These are phyloP conservation scores for Calophaca sinica DNA, from an alignment of 306 rosid genomes.

Conservation along the genomic window DNA sequence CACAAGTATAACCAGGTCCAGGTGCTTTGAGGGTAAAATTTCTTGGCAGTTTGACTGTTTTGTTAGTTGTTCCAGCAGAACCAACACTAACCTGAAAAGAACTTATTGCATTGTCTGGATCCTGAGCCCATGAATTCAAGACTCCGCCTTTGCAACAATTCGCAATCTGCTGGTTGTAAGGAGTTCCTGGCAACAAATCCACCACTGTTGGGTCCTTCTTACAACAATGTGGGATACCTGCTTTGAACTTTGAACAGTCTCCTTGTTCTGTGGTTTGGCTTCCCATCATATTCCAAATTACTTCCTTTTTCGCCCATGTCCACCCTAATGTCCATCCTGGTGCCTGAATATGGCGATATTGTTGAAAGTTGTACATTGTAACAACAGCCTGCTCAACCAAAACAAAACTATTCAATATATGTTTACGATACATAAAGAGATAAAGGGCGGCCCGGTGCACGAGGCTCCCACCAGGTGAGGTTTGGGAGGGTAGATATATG, in stretches of 20 bases:
- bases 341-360: constrained; percentile 88
- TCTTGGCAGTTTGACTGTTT: constrained; percentile 76
- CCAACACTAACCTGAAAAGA: constrained; percentile 96
- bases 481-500: too few relatives aligned
- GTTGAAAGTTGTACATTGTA: constrained; percentile 94
- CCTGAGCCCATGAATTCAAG: constrained; percentile 82
- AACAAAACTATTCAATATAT: constrained; percentile 22
- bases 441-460: too few relatives aligned
- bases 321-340: constrained; percentile 95
- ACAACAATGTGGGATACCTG: constrained; percentile 87
- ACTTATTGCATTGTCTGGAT: constrained; percentile 72
- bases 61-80: constrained; percentile 92
- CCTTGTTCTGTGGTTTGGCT: constrained; percentile 94
- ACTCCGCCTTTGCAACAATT: constrained; percentile 98
- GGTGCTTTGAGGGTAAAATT: constrained; percentile 89
- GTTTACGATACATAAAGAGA: not conserved
- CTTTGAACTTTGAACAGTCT: constrained; percentile 86
- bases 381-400: constrained; percentile 78
- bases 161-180: constrained; percentile 91
- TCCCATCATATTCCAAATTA: constrained; percentile 95
- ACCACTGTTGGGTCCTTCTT: constrained; percentile 86
- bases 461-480: too few relatives aligned
- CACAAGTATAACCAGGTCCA: constrained; percentile 90
- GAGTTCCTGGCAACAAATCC: constrained; percentile 93
- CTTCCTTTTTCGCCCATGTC: constrained; percentile 99